A percentile compares a stretch with the other conserved stretches of the same genome.
Conservation (phyloP, 352 stramenopile species). For the Phytophthora tentaculata region DNA sequence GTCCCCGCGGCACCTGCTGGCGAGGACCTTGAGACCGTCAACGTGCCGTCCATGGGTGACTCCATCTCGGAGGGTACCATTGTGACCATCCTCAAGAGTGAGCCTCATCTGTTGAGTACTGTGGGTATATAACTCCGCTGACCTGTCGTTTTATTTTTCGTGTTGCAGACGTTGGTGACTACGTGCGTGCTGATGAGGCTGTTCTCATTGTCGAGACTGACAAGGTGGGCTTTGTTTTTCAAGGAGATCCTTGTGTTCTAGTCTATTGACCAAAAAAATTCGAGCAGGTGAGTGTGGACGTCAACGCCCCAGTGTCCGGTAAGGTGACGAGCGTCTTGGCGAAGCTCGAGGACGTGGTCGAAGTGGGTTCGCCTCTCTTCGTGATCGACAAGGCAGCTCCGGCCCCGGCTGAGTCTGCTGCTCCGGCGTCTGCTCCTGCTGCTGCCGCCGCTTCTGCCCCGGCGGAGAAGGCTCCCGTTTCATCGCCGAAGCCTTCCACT, state of each 20-base stretch:
- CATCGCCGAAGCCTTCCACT: conserved; percentile 33
- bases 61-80: conserved; percentile 99
- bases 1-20: conserved; percentile 19
- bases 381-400: conserved; percentile 43
- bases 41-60: conserved; percentile 92
- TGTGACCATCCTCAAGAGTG: conserved; percentile 89
- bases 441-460: conserved; percentile 18
- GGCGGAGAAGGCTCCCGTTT: conserved; percentile 27
- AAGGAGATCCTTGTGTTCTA: background rate
- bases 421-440: conserved; percentile 22
- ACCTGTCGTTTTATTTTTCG: conserved; percentile 1
- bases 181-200: conserved; percentile 95
- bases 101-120: conserved; percentile 16
- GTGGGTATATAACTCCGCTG: background rate
- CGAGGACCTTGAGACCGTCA: conserved; percentile 74
- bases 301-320: conserved; percentile 91
- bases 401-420: conserved; percentile 27
- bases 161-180: conserved; percentile 92
- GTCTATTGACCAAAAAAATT: background rate
- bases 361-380: conserved; percentile 87
- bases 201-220: conserved; percentile 98
- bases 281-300: conserved; percentile 86
- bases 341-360: conserved; percentile 96
- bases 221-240: conserved; percentile 84
- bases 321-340: conserved; percentile 93